Conservation (phyloP, 805 yeast species). For the Limtongozyma cylindracea region DNA sequence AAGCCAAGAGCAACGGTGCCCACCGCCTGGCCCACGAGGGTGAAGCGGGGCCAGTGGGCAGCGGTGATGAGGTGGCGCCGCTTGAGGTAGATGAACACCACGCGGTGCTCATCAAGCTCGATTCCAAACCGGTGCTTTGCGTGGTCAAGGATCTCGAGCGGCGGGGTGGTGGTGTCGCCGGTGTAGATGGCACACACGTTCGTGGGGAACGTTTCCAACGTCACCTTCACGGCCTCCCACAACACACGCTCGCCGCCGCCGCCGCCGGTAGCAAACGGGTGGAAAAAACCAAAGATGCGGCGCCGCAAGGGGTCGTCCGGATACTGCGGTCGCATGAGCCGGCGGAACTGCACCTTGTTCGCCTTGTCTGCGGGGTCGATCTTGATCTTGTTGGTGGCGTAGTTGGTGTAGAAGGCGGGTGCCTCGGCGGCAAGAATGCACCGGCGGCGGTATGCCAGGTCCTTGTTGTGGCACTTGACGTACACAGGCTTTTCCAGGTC, state of each 20-base stretch:
- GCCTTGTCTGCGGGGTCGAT: conserved; percentile 7
- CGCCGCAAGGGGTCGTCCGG: conserved; percentile 12
- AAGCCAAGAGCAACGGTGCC: conserved; percentile 48
- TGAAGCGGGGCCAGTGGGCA: conserved; percentile 49
- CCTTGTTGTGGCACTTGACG: no score
- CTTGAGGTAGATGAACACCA: conserved; percentile 35
- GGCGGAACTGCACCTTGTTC: conserved; percentile 5
- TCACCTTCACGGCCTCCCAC: conserved; percentile 76
- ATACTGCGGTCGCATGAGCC: conserved; percentile 9
- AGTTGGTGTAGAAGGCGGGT: conserved; percentile 15
- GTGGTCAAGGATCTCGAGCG: conserved; percentile 20
- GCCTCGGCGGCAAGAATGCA: conserved; percentile 9
- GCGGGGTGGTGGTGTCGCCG: conserved; percentile 27
- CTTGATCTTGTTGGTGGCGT: conserved; percentile 10
- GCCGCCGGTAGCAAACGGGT: conserved; percentile 87
- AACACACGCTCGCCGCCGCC: conserved; percentile 97
- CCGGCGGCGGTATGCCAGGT: conserved; percentile 12
- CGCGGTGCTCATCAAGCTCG: conserved; percentile 17
- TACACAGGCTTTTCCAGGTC: no score
- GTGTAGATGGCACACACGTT: conserved; percentile 52
- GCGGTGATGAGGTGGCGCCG: conserved; percentile 40
- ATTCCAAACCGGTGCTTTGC: conserved; percentile 33
- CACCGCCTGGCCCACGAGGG: conserved; percentile 68
- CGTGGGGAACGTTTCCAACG: conserved; percentile 20
- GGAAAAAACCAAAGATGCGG: conserved; percentile 63